A percentile compares a stretch with the other conserved stretches of the same genome.
phyloP scores from a whole-genome alignment of 768 basidiomycete species.

The Mycena pura region DNA sequence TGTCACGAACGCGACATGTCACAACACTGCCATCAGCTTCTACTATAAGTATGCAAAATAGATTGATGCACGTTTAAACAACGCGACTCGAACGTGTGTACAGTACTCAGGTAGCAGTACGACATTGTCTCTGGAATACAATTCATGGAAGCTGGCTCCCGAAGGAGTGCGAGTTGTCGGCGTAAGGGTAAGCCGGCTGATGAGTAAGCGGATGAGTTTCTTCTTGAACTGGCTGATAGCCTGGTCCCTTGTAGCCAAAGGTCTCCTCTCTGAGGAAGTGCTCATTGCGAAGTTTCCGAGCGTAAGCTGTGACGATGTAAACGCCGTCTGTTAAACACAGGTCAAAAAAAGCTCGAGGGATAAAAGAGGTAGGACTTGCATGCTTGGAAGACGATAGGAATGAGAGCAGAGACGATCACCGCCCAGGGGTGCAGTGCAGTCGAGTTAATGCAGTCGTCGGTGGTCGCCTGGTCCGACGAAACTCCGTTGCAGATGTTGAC shows the following conservation, averaged over 20 bases:
- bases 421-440: slow-evolving; percentile 37
- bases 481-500: slow-evolving; percentile 39
- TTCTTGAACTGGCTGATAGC: slow-evolving; percentile 1
- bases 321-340: slow-evolving; percentile 41
- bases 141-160: background rate
- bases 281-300: slow-evolving; percentile 39
- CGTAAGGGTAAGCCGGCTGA: slow-evolving; percentile 11
- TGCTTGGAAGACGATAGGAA: slow-evolving; percentile 45
- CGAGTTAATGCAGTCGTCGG: slow-evolving; percentile 39
- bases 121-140: background rate
- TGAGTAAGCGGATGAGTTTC: slow-evolving; percentile 13
- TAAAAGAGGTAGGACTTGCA: slow-evolving; percentile 38
- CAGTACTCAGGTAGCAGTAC: too few species aligned
- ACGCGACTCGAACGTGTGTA: too few species aligned
- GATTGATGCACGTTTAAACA: too few species aligned
- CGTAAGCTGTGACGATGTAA: slow-evolving; percentile 45
- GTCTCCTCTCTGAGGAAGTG: slow-evolving; percentile 20
- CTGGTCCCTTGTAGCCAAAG: slow-evolving; percentile 19
- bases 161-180: slow-evolving; percentile 22
- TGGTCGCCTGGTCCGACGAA: slow-evolving; percentile 31
- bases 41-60: too few species aligned
- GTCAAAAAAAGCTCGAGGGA: background rate
- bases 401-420: slow-evolving; percentile 39
- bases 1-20: background rate
- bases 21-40: too few species aligned